phyloP scores from a whole-genome alignment of 768 basidiomycete species.

The Porphyrellus cyaneotinctus region DNA sequence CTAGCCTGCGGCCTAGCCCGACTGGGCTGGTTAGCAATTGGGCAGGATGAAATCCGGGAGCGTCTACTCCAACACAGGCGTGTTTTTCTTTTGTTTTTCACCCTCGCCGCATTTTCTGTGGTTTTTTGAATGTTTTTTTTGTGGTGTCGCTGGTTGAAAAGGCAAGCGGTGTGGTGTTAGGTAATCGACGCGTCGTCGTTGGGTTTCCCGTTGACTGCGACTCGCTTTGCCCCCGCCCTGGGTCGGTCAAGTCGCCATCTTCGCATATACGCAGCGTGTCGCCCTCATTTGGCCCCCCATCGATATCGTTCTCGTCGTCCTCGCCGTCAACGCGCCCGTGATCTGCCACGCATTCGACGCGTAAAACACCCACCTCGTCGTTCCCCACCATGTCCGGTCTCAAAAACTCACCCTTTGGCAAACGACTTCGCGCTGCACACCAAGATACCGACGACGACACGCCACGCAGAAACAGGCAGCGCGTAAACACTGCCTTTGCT shows the following conservation, averaged over 20 bases:
- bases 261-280: neutral
- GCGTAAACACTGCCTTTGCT: conserved; percentile 53
- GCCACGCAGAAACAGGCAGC: conserved; percentile 48
- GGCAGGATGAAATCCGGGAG: neutral
- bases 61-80: neutral
- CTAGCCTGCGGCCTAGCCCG: neutral
- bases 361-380: neutral
- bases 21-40: conserved; percentile 15
- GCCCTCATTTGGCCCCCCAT: neutral
- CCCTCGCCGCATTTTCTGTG: neutral
- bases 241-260: conserved; percentile 13
- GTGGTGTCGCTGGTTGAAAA: conserved; percentile 28
- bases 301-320: neutral
- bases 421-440: conserved; percentile 71
- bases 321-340: neutral
- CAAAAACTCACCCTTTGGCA: conserved; percentile 83
- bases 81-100: neutral
- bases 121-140: conserved; percentile 6
- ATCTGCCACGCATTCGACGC: neutral
- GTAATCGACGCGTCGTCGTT: conserved; percentile 32
- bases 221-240: conserved; percentile 24
- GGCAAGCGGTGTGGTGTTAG: conserved; percentile 12
- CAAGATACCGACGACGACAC: conserved; percentile 53
- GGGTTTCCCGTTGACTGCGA: conserved; percentile 17
- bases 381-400: conserved; percentile 56